Evolutionary conservation across 495 filamentous ascomycete species (phyloP), one percentile per base, ranked within the genome.

Genomic region (Daldinia childiae): DNA sequence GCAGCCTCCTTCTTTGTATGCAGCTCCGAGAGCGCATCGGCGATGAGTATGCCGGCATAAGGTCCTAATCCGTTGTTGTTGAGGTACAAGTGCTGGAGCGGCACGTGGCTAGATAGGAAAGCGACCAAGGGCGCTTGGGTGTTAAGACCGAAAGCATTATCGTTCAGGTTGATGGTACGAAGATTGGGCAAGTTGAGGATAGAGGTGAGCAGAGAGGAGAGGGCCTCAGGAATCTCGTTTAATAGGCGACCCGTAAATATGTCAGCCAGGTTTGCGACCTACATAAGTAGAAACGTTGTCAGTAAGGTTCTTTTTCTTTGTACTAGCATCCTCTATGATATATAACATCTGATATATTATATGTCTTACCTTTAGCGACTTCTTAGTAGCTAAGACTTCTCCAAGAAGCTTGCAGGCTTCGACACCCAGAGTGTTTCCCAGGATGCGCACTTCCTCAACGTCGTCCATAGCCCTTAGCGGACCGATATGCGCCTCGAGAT

Each of bases 31-130:
- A 99, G 91, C 19, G 88, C 85, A 77, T 97, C 88, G 29, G 94
- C 95, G 68, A 99, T 89, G 61, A 93, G 81, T 52, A 90, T 90
- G 57, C 96, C 95, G 2, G 95, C 96, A 45, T 90, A 87, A 34
- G 95, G 95, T 15, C 95, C 95, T 9, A 99, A 87, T n/a, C 95
- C 95, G 79, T 99, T 99, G 84, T 99, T 99, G 84, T 97, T 97
- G 62, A 99, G 88, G 78, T 95, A 91, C 14, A 99, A 87, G 80
- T 97, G 92, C 76, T 91, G 92, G 14, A 99, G 89, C 8, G 95
- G 94, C 19, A 91, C 87, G 78, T 97, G 94, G 29, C 87, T 84
- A 27, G 91, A 89, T 52, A 98, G 88, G 83, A 98, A 99, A 43
- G 92, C 90, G 62, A 94, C 89, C 24, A 95, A 87, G 17, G 91